Evolutionary conservation across 345 rosid genomes (phyloP), one percentile per base, ranked within the genome.

Genomic region (Isatis tinctoria): DNA sequence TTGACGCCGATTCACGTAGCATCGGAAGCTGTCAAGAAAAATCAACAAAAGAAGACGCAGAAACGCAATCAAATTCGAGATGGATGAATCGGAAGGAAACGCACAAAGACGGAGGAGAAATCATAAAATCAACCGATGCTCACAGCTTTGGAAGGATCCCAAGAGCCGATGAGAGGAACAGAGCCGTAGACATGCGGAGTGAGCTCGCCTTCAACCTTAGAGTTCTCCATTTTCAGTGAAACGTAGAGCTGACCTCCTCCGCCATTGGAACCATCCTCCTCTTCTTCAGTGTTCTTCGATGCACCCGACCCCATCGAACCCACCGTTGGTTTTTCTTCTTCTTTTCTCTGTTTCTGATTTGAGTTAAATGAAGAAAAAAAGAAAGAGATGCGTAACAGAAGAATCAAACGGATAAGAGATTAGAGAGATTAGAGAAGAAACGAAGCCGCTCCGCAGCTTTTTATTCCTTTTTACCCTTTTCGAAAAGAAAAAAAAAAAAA

Each of bases 61-160:
- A 74, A 32, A 63, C 37, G 37, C 45, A 18, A 67, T 41, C 7
- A 54, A 52, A 12, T 16, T 45, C 33, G 1, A n/a, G 35, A 52
- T 6, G 8, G 40, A 70, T 17, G 67, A 64, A 75, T 36, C 26
- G 26, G 43, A 17, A 56, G 43, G 13, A 9, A 41, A 27, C 17
- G 45, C 13, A 65, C 22, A 45, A 30, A 10, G 20, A 11, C 12
- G 64, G 8, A 18, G 18, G 16, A 49, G 6, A 24, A 26, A 30
- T 18, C 26, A 10, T 4, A 13, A 12, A 10, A 78, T 49, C 36
- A 78, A 40, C 0, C 0, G 70, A 68, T 39, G 13, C 67, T 82
- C 82, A 91, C 98, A 61, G 98, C 92, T 87, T 85, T 92, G 10
- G 97, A 81, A 75, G 94, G 74, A 84, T 95, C 99, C 98, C 98